Base-by-base conservation (phyloP, 2,329 filamentous ascomycete genomes). In the Colletotrichum australisinense region DNA sequence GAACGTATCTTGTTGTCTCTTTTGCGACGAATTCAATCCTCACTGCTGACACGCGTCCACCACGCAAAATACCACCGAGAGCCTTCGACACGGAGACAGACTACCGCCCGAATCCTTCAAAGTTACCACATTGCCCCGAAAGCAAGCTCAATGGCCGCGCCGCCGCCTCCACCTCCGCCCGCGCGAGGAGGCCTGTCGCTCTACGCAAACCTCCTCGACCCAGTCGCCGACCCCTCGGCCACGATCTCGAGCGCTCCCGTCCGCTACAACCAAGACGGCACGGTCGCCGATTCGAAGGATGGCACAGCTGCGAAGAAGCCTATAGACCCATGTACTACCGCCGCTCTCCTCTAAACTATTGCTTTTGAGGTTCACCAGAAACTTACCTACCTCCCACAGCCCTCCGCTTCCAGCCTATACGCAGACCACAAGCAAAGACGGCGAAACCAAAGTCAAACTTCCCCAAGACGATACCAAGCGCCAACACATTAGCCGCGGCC, bases 391-490 rank as follows among this genome's bases (percentile, higher is more conserved):
- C 32, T 16, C 26, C 14, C 8, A 12, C 89, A 82, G 91, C 93
- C 79, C 88, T 97, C 75, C 93, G 93, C 82, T 97, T 97, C 85
- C 94, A 97, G 81, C 95, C 95, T 64, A 95, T 95, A 76, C 94
- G 94, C 79, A 90, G 94, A 74, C 94, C 94, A 28, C 91, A 95
- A 78, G 77, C 81, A 77, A 93, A 84, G 80, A 89, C 82, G 79
- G 81, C 79, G 84, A 91, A 86, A 80, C 82, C 88, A 49, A 96
- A 95, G 80, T 83, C 89, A 6, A 82, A 86, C 66, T 89, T 93
- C 69, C 84, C 87, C 58, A 90, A 89, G 73, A 75, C 80, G 12
- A 80, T 82, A 8, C 77, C 79, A 4, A 75, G 77, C 28, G 80
- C 83, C 49, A 71, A 78, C n/a, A 72, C 80, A 30, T 80, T 85